Evolutionary conservation across 2,329 filamentous ascomycete species (phyloP).

Genomic region (Elsinoe batatas): DNA sequence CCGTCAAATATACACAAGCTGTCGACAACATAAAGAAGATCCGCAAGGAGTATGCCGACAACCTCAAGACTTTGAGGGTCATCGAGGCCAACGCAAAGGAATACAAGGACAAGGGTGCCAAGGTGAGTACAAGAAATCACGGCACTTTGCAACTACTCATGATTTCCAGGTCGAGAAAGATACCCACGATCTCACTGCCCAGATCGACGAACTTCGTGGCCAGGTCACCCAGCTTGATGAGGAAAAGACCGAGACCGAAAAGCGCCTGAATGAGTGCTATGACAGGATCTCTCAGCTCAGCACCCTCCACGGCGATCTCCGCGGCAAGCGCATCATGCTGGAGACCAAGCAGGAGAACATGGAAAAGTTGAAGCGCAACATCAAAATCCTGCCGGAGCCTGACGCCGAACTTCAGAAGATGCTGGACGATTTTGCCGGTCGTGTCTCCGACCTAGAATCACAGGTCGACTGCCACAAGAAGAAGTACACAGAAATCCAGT

Average conservation of each 20-base stretch:
- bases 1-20: constrained; percentile 90
- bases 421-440: constrained; percentile 67
- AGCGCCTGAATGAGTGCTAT: constrained; percentile 55
- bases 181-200: constrained; percentile 52
- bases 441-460: constrained; percentile 55
- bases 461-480: constrained; percentile 49
- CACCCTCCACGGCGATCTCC: constrained; percentile 63
- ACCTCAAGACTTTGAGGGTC: constrained; percentile 62
- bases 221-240: constrained; percentile 23
- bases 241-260: constrained; percentile 28
- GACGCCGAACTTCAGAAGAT: constrained; percentile 65
- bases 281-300: constrained; percentile 64
- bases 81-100: constrained; percentile 68
- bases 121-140: constrained; percentile 27
- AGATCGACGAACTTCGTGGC: constrained; percentile 15
- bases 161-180: constrained; percentile 47
- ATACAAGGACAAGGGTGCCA: constrained; percentile 76
- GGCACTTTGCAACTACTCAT: too few species aligned
- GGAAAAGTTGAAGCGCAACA: constrained; percentile 57
- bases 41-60: constrained; percentile 69
- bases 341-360: constrained; percentile 61
- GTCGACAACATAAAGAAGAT: constrained; percentile 89
- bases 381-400: constrained; percentile 68
- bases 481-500: constrained; percentile 55
- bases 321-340: constrained; percentile 66